Evolutionary conservation across 1,139 yeast species (phyloP).

Genomic region (Zygotorulaspora mrakii): DNA sequence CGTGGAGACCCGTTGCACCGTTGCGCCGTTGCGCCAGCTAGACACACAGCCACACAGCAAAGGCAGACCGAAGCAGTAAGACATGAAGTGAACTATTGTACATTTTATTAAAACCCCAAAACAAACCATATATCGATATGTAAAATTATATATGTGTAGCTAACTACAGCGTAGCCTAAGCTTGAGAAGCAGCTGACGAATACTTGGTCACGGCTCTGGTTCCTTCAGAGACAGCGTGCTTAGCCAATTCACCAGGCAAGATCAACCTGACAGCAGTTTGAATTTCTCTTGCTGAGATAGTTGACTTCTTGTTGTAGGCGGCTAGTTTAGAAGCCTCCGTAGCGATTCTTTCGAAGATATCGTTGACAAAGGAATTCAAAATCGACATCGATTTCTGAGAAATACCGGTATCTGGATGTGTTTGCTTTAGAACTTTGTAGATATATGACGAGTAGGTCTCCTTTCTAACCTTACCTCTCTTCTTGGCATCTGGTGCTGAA

Average conservation of each 20-base stretch:
- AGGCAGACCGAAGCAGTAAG: not conserved
- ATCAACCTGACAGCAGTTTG: conserved; percentile 99
- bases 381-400: conserved; percentile 99
- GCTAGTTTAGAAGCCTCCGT: conserved; percentile 98
- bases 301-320: conserved; percentile 98
- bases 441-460: conserved; percentile 98
- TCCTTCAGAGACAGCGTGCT: conserved; percentile 99
- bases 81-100: conserved; percentile 12
- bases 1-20: too few relatives aligned
- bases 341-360: conserved; percentile 92
- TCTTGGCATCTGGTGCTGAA: conserved; percentile 70
- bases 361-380: conserved; percentile 98
- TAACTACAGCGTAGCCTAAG: conserved; percentile 36
- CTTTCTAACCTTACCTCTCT: conserved; percentile 96
- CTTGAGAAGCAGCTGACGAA: conserved; percentile 70
- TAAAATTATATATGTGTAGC: conserved; percentile 12
- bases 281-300: conserved; percentile 98
- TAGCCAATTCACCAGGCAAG: conserved; percentile 99
- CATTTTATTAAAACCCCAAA: conserved; percentile 8
- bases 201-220: conserved; percentile 99
- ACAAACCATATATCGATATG: conserved; percentile 6
- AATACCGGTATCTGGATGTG: conserved; percentile 99
- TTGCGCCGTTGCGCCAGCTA: too few relatives aligned
- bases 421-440: conserved; percentile 97
- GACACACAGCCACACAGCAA: too few relatives aligned